A percentile compares a stretch with the other conserved stretches of the same genome.
Conservation (phyloP, 148 eudicot genomes). For the Limonium bicolor region DNA sequence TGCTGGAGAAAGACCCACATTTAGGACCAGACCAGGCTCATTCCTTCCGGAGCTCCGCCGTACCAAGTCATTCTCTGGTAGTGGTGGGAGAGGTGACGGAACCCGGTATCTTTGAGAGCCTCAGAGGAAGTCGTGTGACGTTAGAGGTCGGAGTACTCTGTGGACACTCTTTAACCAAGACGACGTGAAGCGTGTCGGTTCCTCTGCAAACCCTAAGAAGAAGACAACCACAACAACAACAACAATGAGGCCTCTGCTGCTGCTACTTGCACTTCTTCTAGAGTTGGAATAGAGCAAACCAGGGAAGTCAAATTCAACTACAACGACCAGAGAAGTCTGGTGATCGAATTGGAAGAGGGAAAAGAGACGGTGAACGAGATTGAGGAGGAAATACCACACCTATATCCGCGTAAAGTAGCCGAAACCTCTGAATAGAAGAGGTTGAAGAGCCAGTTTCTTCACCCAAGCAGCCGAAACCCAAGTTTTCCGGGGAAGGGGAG, state of each 20-base stretch:
- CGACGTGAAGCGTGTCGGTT: constrained; percentile 1
- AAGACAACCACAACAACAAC: constrained; percentile 1
- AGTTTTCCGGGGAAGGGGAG: background rate
- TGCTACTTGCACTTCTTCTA: constrained; percentile 2
- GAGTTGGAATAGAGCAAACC: constrained; percentile 16
- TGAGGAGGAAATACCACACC: too few species aligned
- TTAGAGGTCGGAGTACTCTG: constrained; percentile 24
- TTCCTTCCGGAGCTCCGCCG: constrained; percentile 66
- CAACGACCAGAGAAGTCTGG: constrained; percentile 14
- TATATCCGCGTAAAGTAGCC: too few species aligned
- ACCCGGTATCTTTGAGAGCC: constrained; percentile 20
- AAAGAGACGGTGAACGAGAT: background rate
- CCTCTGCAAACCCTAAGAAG: too few species aligned
- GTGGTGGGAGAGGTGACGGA: constrained; percentile 49
- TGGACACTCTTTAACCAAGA: constrained; percentile 21
- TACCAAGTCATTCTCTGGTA: constrained; percentile 66
- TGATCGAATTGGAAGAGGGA: constrained; percentile 5
- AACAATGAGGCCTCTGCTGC: background rate
- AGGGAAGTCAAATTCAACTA: constrained; percentile 18
- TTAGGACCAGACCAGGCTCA: constrained; percentile 16
- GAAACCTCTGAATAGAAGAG: too few species aligned
- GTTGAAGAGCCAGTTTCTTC: constrained; percentile 1
- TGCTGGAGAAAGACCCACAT: background rate
- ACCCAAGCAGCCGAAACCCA: constrained; percentile 1
- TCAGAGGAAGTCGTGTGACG: constrained; percentile 31